A percentile compares a stretch with the other conserved stretches of the same genome.
These are phyloP conservation scores for Bacidia rubella DNA, from an alignment of 495 filamentous ascomycete genomes.

Conservation along the genomic window DNA sequence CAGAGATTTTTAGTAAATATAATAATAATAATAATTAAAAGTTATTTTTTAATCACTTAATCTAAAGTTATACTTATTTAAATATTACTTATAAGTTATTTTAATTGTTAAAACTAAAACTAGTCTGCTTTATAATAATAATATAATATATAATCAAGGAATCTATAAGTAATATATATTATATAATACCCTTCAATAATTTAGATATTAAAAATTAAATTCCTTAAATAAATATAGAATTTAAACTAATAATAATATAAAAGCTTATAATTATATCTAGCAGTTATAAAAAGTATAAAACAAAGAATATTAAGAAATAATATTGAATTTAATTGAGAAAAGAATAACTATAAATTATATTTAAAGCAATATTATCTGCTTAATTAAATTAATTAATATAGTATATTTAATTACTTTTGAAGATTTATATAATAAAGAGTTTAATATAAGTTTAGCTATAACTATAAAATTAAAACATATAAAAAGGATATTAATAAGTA, in stretches of 20 bases:
- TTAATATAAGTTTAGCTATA: too few relatives aligned
- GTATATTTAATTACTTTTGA: too few relatives aligned
- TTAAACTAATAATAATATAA: background rate
- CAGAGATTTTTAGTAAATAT: too few relatives aligned
- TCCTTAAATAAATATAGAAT: conserved; percentile 6
- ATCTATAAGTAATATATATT: background rate
- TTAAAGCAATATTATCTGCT: background rate
- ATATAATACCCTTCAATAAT: conserved; percentile 1
- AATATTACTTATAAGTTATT: conserved; percentile 1
- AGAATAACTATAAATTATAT: background rate
- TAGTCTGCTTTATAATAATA: background rate
- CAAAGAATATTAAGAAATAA: background rate
- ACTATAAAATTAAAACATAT: too few relatives aligned
- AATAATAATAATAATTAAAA: too few relatives aligned
- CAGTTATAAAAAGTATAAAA: background rate
- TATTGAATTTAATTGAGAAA: too few relatives aligned
- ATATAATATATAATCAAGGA: conserved; percentile 1
- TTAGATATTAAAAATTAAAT: background rate
- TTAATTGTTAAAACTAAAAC: background rate
- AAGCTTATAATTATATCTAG: background rate
- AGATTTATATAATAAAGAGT: too few relatives aligned
- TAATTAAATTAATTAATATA: too few relatives aligned
- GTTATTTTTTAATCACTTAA: background rate
- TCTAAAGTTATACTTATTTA: conserved; percentile 1
- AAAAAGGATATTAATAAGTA: too few relatives aligned